Base-by-base conservation (phyloP, 768 basidiomycete genomes). In the Cystobasidium tubakii region DNA sequence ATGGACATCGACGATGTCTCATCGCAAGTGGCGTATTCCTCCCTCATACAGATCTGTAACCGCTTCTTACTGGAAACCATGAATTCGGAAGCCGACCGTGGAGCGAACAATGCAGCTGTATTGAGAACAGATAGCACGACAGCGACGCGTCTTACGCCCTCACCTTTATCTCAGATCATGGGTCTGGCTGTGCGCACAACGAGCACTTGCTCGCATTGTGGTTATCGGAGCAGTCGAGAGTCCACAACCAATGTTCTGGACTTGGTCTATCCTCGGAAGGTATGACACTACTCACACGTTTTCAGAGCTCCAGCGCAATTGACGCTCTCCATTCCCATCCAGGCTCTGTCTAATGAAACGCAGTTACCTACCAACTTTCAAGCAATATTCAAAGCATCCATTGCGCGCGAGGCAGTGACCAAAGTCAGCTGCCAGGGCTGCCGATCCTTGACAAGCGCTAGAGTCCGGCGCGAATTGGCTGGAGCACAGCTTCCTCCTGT, bases 41-140 rank as follows among this genome's bases (percentile, higher is more conserved):
- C 89, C 64, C 89, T 91, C 83, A 97, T 98, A 50, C 96, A 97
- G 81, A 86, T 87, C 19, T 97, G 97, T 84, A 92, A 97, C 80
- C 88, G 95, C 25, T 97, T 96, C 83, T 84, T 96, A 44, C 82
- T 97, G 65, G 93, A 97, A 75, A 88, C 89, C 65, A 84, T 97
- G 76, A 85, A 77, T 86, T 86, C 27, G 81, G 85, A 54, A 90
- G 54, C 25, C 43, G 74, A 75, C 89, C 76, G 88, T 87, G 1
- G 73, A 78, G 21, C 77, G 89, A 21, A 84, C 44, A 81, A 76
- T 79, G 79, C n/a, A 66, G 79, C 42, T 66, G 79, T 63, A 63
- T 65, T 60, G 77, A 73, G 79, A 66, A 44, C 76, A 60, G 77
- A 76, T 60, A 79, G 76, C 66, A 73, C 73, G 46, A 29, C 27